Conservation (phyloP, 768 basidiomycete species). For the Mycena vulgaris region DNA sequence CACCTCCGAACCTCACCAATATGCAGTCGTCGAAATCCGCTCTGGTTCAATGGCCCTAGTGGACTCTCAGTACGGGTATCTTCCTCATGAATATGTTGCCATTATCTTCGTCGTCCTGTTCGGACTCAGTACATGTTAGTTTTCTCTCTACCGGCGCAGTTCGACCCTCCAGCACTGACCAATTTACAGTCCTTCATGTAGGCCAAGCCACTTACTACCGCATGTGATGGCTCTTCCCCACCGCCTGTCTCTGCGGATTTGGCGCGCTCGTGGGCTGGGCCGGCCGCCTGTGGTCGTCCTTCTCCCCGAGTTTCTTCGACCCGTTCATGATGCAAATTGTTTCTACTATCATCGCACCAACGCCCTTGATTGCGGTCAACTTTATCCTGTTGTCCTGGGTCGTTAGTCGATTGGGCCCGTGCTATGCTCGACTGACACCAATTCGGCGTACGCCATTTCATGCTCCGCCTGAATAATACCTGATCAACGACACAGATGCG, state of each 20-base stretch:
- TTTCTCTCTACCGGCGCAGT: background rate
- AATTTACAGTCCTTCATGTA: constrained; percentile 59
- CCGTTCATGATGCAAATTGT: constrained; percentile 61
- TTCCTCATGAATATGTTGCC: constrained; percentile 54
- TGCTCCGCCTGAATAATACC: background rate
- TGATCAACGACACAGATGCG: background rate
- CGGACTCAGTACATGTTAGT: constrained; percentile 55
- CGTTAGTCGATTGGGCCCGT: constrained; percentile 58
- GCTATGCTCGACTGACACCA: constrained; percentile 65
- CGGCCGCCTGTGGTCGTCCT: constrained; percentile 65
- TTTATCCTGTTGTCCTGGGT: constrained; percentile 68
- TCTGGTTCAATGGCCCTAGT: background rate
- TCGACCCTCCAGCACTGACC: background rate
- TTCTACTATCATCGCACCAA: constrained; percentile 67
- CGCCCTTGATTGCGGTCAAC: constrained; percentile 69
- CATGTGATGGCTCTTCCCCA: constrained; percentile 69
- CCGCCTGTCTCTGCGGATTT: constrained; percentile 61
- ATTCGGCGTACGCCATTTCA: constrained; percentile 51
- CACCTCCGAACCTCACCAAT: background rate
- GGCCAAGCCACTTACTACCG: constrained; percentile 60
- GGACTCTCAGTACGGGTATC: constrained; percentile 48
- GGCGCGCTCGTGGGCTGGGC: constrained; percentile 71
- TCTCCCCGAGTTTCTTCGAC: constrained; percentile 35
- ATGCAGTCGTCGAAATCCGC: background rate
- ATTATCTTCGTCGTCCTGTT: constrained; percentile 55